Evolutionary conservation across 176 grass and related monocot species (phyloP), one percentile per base, ranked within the genome.

Genomic region (Eleusine indica): DNA sequence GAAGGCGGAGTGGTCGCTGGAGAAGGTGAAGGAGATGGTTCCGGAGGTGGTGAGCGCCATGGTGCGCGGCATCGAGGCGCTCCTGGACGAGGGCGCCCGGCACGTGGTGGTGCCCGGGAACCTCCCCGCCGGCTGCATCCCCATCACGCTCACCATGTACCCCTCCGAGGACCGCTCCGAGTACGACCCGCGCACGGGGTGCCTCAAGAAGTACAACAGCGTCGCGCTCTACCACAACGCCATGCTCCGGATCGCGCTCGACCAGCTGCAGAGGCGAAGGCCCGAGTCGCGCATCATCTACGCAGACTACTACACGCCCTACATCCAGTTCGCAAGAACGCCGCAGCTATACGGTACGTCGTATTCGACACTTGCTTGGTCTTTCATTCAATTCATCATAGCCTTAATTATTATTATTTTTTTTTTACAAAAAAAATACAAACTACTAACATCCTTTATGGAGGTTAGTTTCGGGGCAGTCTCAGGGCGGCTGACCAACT

Each of bases 41-140:
- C 96, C 96, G 0, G 44, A 47, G 8, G 89, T 98, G 75, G 86
- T 98, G 64, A 6, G 84, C 0, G 46, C 91, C 6, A 90, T 98
- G 76, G 53, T 68, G 18, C 22, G 43, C 14, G 87, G 88, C 66
- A 61, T 91, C 15, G 90, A 91, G 85, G 62, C 43, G 3, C 11
- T 98, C 10, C 77, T 98, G 0, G 79, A 87, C 14, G 75, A 95
- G 38, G 96, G 96, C 48, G 93, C 96, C 0, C 5, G 78, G 10
- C 89, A 94, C 57, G 56, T 98, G 3, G 73, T 98, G n/a, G 91
- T 98, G 6, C 87, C 91, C 0, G 89, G 89, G 2, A 95, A 93
- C 71, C 73, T 93, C 49, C 96, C 96, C 22, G 92, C 90, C 30
- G 96, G 96, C 0, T 98, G 96, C 89, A 85, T 95, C 54, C 96